A percentile compares a stretch with the other conserved stretches of the same genome.
Conservation (phyloP, 1,284 basidiomycete species). For the Chondrostereum purpureum region DNA sequence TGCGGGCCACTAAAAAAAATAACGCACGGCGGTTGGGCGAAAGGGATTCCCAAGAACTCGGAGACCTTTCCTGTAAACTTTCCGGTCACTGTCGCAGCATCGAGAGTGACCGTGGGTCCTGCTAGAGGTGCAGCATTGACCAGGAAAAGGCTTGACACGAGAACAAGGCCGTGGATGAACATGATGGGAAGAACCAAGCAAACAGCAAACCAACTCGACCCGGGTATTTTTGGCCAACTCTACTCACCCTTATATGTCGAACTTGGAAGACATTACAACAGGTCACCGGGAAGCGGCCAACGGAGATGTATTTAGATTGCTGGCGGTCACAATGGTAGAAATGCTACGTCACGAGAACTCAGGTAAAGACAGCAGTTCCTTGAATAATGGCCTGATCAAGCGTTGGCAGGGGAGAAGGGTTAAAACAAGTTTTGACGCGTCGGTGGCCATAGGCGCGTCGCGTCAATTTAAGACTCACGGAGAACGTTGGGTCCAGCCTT, state of each 20-base stretch:
- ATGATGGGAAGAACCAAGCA: conserved; percentile 1
- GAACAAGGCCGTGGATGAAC: conserved; percentile 3
- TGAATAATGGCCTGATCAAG: not conserved
- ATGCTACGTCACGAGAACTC: not conserved
- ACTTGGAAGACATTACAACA: not conserved
- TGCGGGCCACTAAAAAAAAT: conserved; percentile 7
- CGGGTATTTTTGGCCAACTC: not conserved
- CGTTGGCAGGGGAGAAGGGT: no score
- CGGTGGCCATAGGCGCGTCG: not conserved
- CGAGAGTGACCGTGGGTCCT: conserved; percentile 30
- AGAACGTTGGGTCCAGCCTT: not conserved
- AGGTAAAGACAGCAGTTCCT: not conserved
- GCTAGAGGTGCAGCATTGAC: conserved; percentile 16
- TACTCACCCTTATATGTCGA: not conserved
- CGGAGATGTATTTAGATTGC: no score
- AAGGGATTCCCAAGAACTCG: conserved; percentile 48
- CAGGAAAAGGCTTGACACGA: not conserved
- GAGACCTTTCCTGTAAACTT: conserved; percentile 19
- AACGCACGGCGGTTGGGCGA: conserved; percentile 37
- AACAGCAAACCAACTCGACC: not conserved
- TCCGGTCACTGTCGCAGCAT: conserved; percentile 34
- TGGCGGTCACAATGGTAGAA: not conserved
- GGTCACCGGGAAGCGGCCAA: not conserved
- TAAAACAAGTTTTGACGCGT: not conserved
- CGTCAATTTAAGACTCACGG: not conserved